Evolutionary conservation across 805 yeast species (phyloP).

Genomic region (Kuraishia hungarica): DNA sequence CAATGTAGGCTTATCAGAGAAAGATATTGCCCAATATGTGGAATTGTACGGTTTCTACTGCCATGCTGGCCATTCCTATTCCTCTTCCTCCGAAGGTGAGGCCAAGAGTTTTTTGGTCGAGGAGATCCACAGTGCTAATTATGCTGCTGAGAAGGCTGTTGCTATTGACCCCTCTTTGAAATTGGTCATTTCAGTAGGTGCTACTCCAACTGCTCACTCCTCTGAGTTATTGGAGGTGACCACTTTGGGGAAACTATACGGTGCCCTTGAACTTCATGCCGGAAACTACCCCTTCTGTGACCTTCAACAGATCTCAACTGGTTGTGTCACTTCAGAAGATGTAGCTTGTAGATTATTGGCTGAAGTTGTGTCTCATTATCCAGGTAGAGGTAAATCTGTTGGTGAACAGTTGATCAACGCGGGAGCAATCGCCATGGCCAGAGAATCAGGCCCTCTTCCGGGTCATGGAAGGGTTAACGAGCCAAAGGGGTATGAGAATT

Average conservation of each 20-base stretch:
- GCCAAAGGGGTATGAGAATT: conserved; percentile 36
- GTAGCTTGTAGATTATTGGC: conserved; percentile 49
- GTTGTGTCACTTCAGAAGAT: conserved; percentile 35
- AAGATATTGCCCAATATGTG: conserved; percentile 22
- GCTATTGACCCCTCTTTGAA: conserved; percentile 25
- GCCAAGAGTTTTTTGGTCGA: conserved; percentile 40
- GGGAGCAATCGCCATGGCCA: conserved; percentile 62
- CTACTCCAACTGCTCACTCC: conserved; percentile 74
- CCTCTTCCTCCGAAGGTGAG: conserved; percentile 30
- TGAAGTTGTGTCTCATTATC: conserved; percentile 51
- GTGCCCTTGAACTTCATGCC: conserved; percentile 62
- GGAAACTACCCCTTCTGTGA: conserved; percentile 73
- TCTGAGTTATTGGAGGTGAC: conserved; percentile 21
- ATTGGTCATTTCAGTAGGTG: conserved; percentile 63
- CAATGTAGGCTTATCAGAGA: background rate
- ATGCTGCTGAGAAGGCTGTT: conserved; percentile 36
- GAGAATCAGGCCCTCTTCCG: conserved; percentile 54
- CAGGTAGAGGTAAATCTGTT: conserved; percentile 41
- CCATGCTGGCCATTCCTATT: conserved; percentile 75
- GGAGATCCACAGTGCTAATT: conserved; percentile 49
- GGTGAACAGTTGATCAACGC: conserved; percentile 64
- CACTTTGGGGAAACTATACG: conserved; percentile 19
- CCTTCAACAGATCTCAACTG: conserved; percentile 66
- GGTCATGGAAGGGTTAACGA: conserved; percentile 43
- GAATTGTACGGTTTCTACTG: conserved; percentile 65